Evolutionary conservation across 345 rosid species (phyloP).

Genomic region (Boechera retrofracta): DNA sequence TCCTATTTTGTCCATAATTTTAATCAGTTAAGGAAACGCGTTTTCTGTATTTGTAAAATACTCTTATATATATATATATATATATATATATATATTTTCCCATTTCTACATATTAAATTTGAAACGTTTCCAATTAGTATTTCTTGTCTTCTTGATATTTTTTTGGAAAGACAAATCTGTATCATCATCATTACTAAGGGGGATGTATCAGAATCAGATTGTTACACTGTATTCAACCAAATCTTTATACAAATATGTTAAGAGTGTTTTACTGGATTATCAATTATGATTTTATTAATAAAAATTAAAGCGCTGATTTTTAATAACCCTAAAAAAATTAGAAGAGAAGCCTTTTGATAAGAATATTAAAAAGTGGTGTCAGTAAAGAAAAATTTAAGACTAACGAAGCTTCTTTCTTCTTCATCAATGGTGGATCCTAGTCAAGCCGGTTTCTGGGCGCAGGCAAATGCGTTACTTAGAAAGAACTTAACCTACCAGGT

Average conservation of each 20-base stretch:
- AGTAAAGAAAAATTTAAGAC: conserved; percentile 17
- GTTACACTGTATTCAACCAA: conserved; percentile 30
- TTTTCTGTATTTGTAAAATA: conserved; percentile 20
- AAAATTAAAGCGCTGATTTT: neutral
- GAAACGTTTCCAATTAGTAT: conserved; percentile 1
- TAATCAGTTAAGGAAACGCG: conserved; percentile 8
- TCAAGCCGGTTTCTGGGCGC: conserved; percentile 69
- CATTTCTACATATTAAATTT: neutral
- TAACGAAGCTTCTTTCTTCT: conserved; percentile 15
- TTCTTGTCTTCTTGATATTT: neutral
- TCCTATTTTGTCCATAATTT: neutral
- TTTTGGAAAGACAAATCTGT: conserved; percentile 15
- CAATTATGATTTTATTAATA: neutral
- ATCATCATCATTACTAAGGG: neutral
- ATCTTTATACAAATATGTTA: neutral
- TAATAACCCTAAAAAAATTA: neutral
- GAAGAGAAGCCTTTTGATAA: neutral
- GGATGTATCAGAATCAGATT: conserved; percentile 7
- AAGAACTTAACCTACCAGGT: conserved; percentile 93
- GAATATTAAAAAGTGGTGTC: neutral
- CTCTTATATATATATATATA: neutral
- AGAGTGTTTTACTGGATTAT: neutral
- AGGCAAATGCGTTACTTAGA: conserved; percentile 77
- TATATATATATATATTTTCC: neutral
- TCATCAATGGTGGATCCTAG: conserved; percentile 58